A percentile compares a stretch with the other conserved stretches of the same genome.
Conservation (phyloP, 768 basidiomycete species). For the Rhodosporidiobolus odoratus region DNA sequence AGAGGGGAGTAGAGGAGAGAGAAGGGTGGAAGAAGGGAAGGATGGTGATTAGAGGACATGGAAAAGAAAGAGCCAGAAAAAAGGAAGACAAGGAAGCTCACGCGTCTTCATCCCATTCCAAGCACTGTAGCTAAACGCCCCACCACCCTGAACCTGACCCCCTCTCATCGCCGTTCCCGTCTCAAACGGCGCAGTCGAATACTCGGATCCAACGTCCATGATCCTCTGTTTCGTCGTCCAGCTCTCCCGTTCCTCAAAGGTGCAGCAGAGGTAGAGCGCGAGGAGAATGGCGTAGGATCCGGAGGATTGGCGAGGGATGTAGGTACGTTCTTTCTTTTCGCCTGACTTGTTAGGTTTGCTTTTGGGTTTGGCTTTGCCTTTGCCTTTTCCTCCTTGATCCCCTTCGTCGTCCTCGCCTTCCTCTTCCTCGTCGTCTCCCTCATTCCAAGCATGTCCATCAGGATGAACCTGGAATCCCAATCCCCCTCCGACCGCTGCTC, state of each 20-base stretch:
- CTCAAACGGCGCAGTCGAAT: conserved; percentile 15
- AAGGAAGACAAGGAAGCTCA: not conserved
- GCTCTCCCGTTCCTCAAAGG: conserved; percentile 7
- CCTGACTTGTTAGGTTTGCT: not conserved
- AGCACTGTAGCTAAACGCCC: conserved; percentile 10
- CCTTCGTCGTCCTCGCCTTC: not conserved
- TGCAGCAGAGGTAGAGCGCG: conserved; percentile 21
- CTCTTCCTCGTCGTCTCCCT: not conserved
- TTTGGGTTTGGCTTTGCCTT: not conserved
- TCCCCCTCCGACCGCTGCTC: too few species aligned
- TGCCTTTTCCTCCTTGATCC: too few species aligned
- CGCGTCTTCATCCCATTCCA: conserved; percentile 26
- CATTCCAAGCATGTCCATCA: conserved; percentile 6
- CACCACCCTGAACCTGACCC: not conserved
- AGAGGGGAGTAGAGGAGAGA: not conserved
- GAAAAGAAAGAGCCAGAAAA: not conserved
- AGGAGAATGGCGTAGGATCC: conserved; percentile 35
- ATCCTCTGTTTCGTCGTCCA: conserved; percentile 11
- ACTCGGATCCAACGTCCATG: conserved; percentile 1
- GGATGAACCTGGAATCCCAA: too few species aligned
- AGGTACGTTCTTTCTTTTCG: conserved; percentile 8
- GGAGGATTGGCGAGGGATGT: conserved; percentile 23
- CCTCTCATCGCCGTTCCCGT: not conserved
- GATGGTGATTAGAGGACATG: not conserved
- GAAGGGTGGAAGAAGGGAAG: not conserved